These are phyloP conservation scores for Galerina sulciceps DNA, from an alignment of 768 basidiomycete species.

Conservation along the genomic window DNA sequence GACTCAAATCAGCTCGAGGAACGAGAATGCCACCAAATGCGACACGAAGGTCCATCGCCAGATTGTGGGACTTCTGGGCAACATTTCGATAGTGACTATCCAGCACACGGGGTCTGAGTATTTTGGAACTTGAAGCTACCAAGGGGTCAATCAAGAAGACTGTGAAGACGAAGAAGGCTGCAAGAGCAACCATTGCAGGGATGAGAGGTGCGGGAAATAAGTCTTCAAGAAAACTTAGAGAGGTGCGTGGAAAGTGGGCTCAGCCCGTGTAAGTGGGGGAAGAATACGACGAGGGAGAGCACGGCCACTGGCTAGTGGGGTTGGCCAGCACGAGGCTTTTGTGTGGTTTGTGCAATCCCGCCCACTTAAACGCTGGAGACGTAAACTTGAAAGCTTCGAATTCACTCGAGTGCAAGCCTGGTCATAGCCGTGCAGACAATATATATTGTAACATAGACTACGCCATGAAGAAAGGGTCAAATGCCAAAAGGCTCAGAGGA, in stretches of 20 bases:
- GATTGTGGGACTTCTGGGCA: constrained; percentile 56
- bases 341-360: too few species aligned
- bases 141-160: constrained; percentile 36
- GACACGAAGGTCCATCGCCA: constrained; percentile 72
- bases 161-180: constrained; percentile 37
- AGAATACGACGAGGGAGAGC: not conserved
- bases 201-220: constrained; percentile 19
- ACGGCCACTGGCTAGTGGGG: too few species aligned
- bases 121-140: constrained; percentile 21
- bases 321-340: constrained; percentile 11
- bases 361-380: too few species aligned
- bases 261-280: constrained; percentile 18
- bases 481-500: not conserved
- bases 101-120: constrained; percentile 44
- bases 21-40: constrained; percentile 62
- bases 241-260: constrained; percentile 14
- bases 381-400: too few species aligned
- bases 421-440: too few species aligned
- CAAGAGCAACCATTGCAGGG: constrained; percentile 29
- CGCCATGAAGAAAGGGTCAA: not conserved
- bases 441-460: not conserved
- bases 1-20: constrained; percentile 35
- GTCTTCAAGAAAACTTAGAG: not conserved
- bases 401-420: too few species aligned
- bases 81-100: constrained; percentile 58